Evolutionary conservation across 1,284 basidiomycete species (phyloP).

Genomic region (Leccinum griseonigrum): DNA sequence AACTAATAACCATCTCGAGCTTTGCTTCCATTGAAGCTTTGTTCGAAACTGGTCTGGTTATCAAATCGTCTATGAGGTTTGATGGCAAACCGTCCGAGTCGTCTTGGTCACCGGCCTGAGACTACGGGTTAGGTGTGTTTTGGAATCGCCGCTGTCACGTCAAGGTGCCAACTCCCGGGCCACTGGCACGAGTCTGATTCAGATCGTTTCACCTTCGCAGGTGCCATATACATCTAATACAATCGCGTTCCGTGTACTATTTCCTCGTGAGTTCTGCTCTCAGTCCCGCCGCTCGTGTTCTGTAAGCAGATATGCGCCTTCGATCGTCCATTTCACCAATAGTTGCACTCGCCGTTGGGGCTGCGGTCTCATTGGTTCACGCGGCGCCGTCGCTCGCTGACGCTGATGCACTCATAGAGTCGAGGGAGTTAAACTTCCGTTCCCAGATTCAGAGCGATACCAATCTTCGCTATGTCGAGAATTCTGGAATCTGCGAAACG

Average conservation of each 20-base stretch:
- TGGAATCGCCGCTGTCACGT: no score
- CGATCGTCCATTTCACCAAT: background rate
- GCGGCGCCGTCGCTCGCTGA: background rate
- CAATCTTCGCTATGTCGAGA: slow-evolving; percentile 50
- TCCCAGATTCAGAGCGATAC: slow-evolving; percentile 23
- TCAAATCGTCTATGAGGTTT: no score
- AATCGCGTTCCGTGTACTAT: background rate
- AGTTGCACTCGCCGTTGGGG: background rate
- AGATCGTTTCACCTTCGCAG: no score
- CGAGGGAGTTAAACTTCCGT: slow-evolving; percentile 18
- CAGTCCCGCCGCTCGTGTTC: background rate
- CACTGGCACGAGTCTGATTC: no score
- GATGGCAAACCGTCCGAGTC: no score
- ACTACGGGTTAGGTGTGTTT: no score
- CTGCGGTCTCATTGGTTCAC: background rate
- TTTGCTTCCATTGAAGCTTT: no score
- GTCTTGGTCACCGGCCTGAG: no score
- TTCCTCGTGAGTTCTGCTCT: background rate
- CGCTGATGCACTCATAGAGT: background rate
- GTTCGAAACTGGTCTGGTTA: no score
- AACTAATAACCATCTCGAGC: no score
- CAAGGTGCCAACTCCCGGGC: no score
- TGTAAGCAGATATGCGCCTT: background rate
- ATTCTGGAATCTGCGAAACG: slow-evolving; percentile 74
- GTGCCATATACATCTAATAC: no score